Conservation (phyloP, 768 basidiomycete genomes). For the Suillus brevipes region DNA sequence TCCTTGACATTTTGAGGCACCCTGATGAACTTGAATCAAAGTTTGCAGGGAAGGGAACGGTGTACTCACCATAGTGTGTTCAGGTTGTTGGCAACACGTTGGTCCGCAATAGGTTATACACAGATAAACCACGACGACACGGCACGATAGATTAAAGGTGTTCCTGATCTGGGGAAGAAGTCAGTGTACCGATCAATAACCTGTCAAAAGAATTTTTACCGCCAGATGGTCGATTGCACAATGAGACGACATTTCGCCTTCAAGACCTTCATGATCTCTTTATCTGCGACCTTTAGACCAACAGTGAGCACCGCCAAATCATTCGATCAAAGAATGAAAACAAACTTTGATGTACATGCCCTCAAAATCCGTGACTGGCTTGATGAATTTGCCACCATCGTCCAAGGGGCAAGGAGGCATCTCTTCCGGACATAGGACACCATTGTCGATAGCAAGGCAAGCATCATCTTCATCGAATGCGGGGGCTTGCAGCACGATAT, state of each 20-base stretch:
- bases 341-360: slow-evolving; percentile 88
- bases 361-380: slow-evolving; percentile 85
- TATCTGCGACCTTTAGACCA: slow-evolving; percentile 75
- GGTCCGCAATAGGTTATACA: slow-evolving; percentile 80
- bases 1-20: slow-evolving; percentile 92
- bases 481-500: slow-evolving; percentile 98
- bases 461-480: slow-evolving; percentile 99
- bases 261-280: slow-evolving; percentile 87
- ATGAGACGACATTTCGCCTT: slow-evolving; percentile 87
- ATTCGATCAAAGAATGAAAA: slow-evolving; percentile 2
- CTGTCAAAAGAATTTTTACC: slow-evolving; percentile 43
- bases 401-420: slow-evolving; percentile 97
- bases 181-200: slow-evolving; percentile 3
- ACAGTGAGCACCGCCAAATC: slow-evolving; percentile 5
- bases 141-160: slow-evolving; percentile 93
- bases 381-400: slow-evolving; percentile 84
- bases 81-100: slow-evolving; percentile 88
- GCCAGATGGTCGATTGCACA: slow-evolving; percentile 88
- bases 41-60: slow-evolving; percentile 1
- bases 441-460: slow-evolving; percentile 83
- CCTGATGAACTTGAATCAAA: slow-evolving; percentile 44
- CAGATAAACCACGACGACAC: slow-evolving; percentile 96
- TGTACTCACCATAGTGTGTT: slow-evolving; percentile 77
- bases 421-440: slow-evolving; percentile 81
- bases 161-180: slow-evolving; percentile 66